Evolutionary conservation across 805 yeast genomes (phyloP).

Genomic region (Torulaspora franciscae): DNA sequence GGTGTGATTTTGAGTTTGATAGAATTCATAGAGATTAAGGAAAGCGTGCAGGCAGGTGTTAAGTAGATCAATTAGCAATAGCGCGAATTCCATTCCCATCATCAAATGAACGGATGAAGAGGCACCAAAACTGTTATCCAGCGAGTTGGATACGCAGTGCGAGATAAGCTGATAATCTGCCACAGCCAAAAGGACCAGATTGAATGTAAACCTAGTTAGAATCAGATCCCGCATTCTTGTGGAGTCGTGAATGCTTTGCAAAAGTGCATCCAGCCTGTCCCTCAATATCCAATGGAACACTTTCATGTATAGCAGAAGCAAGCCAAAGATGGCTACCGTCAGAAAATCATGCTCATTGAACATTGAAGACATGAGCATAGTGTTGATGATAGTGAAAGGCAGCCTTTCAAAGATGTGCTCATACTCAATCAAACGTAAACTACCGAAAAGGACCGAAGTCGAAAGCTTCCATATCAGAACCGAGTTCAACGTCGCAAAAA

Average conservation of each 20-base stretch:
- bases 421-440: slow-evolving; percentile 63
- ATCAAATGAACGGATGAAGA: slow-evolving; percentile 53
- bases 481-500: slow-evolving; percentile 42
- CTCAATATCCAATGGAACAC: slow-evolving; percentile 71
- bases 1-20: slow-evolving; percentile 12
- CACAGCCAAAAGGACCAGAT: slow-evolving; percentile 42
- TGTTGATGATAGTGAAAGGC: slow-evolving; percentile 59
- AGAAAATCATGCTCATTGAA: slow-evolving; percentile 46
- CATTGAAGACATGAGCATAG: slow-evolving; percentile 53
- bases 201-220: slow-evolving; percentile 40
- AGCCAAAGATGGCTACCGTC: slow-evolving; percentile 39
- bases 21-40: slow-evolving; percentile 50
- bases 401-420: slow-evolving; percentile 68
- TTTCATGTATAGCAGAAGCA: slow-evolving; percentile 48
- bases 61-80: slow-evolving; percentile 52
- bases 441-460: slow-evolving; percentile 62
- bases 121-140: slow-evolving; percentile 37
- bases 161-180: slow-evolving; percentile 51
- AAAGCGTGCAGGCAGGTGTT: slow-evolving; percentile 22
- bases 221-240: slow-evolving; percentile 32
- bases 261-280: slow-evolving; percentile 44
- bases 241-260: slow-evolving; percentile 41
- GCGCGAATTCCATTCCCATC: slow-evolving; percentile 72
- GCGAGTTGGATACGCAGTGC: slow-evolving; percentile 46
- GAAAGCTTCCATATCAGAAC: slow-evolving; percentile 43